Conservation (phyloP, 495 filamentous ascomycete genomes). For the Penicillium riverlandense region DNA sequence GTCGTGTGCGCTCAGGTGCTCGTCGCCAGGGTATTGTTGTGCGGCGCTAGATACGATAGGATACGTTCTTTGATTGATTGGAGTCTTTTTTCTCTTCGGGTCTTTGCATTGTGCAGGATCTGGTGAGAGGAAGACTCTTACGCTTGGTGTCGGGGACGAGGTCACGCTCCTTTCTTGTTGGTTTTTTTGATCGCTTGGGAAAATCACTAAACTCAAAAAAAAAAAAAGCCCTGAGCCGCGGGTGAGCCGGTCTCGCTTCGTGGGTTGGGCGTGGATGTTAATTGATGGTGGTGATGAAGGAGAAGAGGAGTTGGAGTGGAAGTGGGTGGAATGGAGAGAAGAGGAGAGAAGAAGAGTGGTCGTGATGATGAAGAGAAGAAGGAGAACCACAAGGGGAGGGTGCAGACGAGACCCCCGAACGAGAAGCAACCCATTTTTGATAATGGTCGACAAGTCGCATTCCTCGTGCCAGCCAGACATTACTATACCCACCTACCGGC, state of each 20-base stretch:
- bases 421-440: no score
- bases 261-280: slow-evolving; percentile 16
- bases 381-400: no score
- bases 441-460: no score
- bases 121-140: not conserved
- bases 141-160: not conserved
- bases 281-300: slow-evolving; percentile 1
- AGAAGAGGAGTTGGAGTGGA: slow-evolving; percentile 4
- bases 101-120: not conserved
- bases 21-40: slow-evolving; percentile 76
- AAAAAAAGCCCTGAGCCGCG: slow-evolving; percentile 20
- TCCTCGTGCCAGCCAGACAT: no score
- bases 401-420: no score
- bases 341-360: no score
- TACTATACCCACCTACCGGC: no score
- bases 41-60: slow-evolving; percentile 31
- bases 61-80: no score
- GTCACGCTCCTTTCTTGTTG: not conserved
- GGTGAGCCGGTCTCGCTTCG: slow-evolving; percentile 17
- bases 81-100: not conserved
- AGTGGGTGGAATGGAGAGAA: slow-evolving; percentile 1
- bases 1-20: slow-evolving; percentile 36
- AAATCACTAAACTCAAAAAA: slow-evolving; percentile 4
- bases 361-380: no score
- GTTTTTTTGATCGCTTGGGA: no score